Evolutionary conservation across 2,329 filamentous ascomycete genomes (phyloP), one percentile per base, ranked within the genome.

Genomic region (Immersiporthe knoxdaviesiana): DNA sequence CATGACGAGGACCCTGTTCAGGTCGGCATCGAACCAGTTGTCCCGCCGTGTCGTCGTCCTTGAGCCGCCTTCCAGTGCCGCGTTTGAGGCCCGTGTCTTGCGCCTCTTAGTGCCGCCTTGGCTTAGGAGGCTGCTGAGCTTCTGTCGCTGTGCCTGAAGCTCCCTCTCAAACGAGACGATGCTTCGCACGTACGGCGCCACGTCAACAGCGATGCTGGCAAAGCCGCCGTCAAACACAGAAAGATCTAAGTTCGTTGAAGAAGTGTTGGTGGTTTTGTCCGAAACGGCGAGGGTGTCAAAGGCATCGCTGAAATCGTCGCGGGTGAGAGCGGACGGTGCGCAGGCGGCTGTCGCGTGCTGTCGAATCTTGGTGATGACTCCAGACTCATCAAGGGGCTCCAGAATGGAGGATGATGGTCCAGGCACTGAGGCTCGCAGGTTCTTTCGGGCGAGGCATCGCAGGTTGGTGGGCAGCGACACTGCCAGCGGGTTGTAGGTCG

Each of bases 171-270:
- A 92, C 0, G 89, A 84, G 1, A 95, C 89, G 70, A 99, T 98
- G 50, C 86, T 85, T 14, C 97, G 91, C n/a, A 98, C 87, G 77
- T 93, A 98, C 0, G 97, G 96, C 0, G 94, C 94, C 1, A 98
- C 83, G 72, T 99, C 96, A 16, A 90, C 81, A 0, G 87, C 85
- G 41, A 97, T 88, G 27, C 90, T 82, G 0, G 79, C 78, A 74
- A 91, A 81, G 0, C 89, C 88, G 58, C 92, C 88, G 74, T 97
- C 93, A 73, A 97, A 93, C 0, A 91, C 88, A 0, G 92, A 94
- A 0, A 91, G 84, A 44, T 89, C 87, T 1, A 93, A 83, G 58
- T 82, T 82, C 24, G 79, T 76, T 39, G 75, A 73, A 27, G 75
- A 73, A 18, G 75, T 58, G 21, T 76, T 70, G 62, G 67, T 70